Conservation (phyloP, 768 basidiomycete species). For the Chalciporus chontae region DNA sequence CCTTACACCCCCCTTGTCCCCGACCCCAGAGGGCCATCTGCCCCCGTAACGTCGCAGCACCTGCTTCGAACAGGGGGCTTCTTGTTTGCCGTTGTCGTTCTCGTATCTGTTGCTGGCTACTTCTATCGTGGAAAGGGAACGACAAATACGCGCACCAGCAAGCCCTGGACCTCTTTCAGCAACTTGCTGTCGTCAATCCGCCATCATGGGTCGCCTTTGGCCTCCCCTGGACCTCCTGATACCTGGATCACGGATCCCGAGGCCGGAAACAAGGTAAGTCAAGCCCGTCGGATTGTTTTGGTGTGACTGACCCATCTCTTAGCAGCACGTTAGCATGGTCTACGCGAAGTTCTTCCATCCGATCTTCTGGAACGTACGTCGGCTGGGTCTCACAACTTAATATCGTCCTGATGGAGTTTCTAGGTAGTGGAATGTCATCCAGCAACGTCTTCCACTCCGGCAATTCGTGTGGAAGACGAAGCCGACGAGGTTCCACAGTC, state of each 20-base stretch:
- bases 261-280: conserved; percentile 9
- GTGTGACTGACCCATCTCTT: neutral
- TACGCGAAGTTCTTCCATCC: conserved; percentile 24
- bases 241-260: conserved; percentile 8
- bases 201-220: neutral
- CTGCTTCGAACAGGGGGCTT: conserved; percentile 13
- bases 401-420: neutral
- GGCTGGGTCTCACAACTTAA: neutral
- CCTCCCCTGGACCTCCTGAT: neutral
- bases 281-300: neutral
- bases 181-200: conserved; percentile 9
- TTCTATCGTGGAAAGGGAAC: conserved; percentile 10
- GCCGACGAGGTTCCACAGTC: neutral
- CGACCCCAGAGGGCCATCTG: neutral
- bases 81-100: conserved; percentile 10
- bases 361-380: conserved; percentile 16
- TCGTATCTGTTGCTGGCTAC: conserved; percentile 16
- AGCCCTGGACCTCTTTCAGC: conserved; percentile 5
- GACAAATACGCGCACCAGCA: neutral
- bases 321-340: conserved; percentile 18
- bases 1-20: conserved; percentile 2
- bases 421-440: conserved; percentile 17
- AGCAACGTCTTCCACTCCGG: conserved; percentile 10
- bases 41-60: neutral
- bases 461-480: conserved; percentile 22